Evolutionary conservation across 352 stramenopile species (phyloP).

Genomic region (Plasmopara viticola): DNA sequence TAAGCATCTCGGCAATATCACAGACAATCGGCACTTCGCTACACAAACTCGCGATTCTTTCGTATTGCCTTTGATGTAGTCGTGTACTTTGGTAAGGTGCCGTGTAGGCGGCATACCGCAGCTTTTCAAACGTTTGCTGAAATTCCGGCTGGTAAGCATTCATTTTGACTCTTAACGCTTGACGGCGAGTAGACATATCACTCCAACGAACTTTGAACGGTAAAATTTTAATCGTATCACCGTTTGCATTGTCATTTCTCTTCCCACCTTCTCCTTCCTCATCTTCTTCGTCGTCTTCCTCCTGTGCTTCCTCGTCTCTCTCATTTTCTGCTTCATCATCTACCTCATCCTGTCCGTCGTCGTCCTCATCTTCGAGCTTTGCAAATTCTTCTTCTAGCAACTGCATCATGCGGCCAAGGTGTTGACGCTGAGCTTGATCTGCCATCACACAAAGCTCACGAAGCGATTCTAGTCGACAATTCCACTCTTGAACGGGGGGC

Average conservation of each 20-base stretch:
- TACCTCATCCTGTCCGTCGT: constrained; percentile 24
- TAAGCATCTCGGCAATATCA: constrained; percentile 21
- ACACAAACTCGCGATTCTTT: constrained; percentile 25
- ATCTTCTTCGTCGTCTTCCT: constrained; percentile 9
- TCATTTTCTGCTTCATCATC: constrained; percentile 27
- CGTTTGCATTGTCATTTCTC: constrained; percentile 15
- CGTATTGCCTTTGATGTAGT: constrained; percentile 21
- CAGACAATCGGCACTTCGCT: constrained; percentile 41
- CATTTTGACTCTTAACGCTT: constrained; percentile 18
- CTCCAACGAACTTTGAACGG: constrained; percentile 9
- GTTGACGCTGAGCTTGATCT: constrained; percentile 19
- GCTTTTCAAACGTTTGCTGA: constrained; percentile 26
- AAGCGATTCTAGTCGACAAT: constrained; percentile 30
- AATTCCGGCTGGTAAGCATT: constrained; percentile 22
- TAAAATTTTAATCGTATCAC: constrained; percentile 1
- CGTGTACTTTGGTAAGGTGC: constrained; percentile 28
- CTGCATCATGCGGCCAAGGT: constrained; percentile 11
- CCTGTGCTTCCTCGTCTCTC: constrained; percentile 19
- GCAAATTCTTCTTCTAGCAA: constrained; percentile 18
- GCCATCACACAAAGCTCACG: constrained; percentile 19
- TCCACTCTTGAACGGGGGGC: constrained; percentile 17
- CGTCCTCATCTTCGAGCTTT: constrained; percentile 26
- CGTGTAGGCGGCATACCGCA: constrained; percentile 23
- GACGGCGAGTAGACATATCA: constrained; percentile 15
- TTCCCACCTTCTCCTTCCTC: neutral